A percentile compares a stretch with the other conserved stretches of the same genome.
Evolutionary conservation across 139 green algal genomes (phyloP).

Genomic region (Chlorella ohadii): DNA sequence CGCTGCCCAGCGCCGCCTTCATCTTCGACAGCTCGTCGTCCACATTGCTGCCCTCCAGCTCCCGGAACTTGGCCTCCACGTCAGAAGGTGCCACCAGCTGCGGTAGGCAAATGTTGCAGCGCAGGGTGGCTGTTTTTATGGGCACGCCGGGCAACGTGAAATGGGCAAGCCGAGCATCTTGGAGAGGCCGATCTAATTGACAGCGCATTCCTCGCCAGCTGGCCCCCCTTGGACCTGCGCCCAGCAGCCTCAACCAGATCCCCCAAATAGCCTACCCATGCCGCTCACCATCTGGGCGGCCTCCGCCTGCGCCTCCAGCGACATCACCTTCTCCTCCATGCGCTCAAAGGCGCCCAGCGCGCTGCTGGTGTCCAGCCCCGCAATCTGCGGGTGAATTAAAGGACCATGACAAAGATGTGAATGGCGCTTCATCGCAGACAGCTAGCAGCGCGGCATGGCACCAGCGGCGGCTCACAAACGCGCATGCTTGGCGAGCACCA

Average conservation of each 20-base stretch:
- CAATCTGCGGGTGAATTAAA: constrained; percentile 59
- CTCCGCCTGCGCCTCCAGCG: constrained; percentile 93
- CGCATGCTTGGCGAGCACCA: too few species aligned
- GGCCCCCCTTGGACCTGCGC: not conserved
- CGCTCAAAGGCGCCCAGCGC: constrained; percentile 93
- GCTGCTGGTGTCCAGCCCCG: constrained; percentile 86
- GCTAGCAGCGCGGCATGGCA: too few species aligned
- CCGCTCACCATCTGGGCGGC: constrained; percentile 69
- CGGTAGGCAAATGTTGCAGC: too few species aligned
- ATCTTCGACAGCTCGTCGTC: constrained; percentile 87
- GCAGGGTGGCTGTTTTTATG: too few species aligned
- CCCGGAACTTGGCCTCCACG: constrained; percentile 84
- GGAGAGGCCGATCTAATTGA: too few species aligned
- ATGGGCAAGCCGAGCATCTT: too few species aligned
- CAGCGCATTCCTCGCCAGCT: too few species aligned
- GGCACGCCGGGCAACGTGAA: too few species aligned
- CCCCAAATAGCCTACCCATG: not conserved
- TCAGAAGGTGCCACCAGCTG: constrained; percentile 74
- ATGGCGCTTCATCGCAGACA: too few species aligned
- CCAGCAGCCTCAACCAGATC: not conserved
- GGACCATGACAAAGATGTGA: too few species aligned
- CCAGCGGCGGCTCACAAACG: too few species aligned
- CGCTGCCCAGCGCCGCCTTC: constrained; percentile 21
- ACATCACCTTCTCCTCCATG: constrained; percentile 99
- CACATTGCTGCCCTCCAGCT: constrained; percentile 87